Base-by-base conservation (phyloP, 2,329 filamentous ascomycete species). In the Alternaria gaisen region DNA sequence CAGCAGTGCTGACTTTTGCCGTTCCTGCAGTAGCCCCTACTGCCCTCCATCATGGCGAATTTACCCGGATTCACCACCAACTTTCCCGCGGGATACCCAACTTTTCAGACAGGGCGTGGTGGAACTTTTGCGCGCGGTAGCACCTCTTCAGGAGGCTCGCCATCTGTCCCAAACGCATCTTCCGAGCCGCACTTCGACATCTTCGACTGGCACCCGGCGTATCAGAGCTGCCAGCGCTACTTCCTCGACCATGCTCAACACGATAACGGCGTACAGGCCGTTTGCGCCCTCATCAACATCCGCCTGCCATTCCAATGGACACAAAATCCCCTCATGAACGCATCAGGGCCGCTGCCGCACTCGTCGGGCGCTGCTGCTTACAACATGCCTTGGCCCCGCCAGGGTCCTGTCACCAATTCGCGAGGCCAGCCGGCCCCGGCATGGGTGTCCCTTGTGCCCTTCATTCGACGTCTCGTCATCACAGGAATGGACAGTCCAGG, bases 221-320 rank as follows among this genome's bases (percentile, higher is more conserved):
- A 96, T 78, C 90, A 95, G 79, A 93, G 89, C 67, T 99, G 95
- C 80, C 89, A 94, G 68, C 88, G 88, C 58, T 97, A 94, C 82
- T 99, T 98, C 75, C 83, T 98, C 72, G 92, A 97, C 72, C 89
- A 94, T 74, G 93, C 93, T 7, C 94, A 98, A 77, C 90, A 97
- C 78, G 91, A 89, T 65, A 86, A 85, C 18, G 87, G 90, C 10
- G 92, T 97, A 14, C 94, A 97, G 80, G 92, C 93, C 9, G 87
- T 97, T 48, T 93, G 93, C 20, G 91, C 93, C 7, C 93, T 95
- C 78, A 83, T 97, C 81, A 98, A 98, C 79, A 97, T 98, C 75
- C 88, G 88, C 64, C 86, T 98, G 0, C 95, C 95, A 2, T 96
- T 90, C 76, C 94, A 98, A 78, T 90, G 88, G 78, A 79, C 82